A percentile compares a stretch with the other conserved stretches of the same genome.
Conservation (phyloP, 2,329 filamentous ascomycete genomes). For the Penicillium sp. region DNA sequence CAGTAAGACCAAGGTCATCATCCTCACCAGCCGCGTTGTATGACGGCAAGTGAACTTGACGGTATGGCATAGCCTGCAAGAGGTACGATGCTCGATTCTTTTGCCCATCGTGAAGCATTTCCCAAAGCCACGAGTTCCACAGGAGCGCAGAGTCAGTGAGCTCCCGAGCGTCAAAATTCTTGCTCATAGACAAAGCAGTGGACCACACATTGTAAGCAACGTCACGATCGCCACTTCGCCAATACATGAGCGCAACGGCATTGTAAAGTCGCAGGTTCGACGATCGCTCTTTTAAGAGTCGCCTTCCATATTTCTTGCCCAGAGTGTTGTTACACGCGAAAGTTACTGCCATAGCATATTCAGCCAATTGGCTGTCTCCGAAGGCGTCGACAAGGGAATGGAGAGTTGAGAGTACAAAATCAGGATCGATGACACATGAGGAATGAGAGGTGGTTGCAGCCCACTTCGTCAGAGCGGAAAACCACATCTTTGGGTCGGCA, state of each 20-base stretch:
- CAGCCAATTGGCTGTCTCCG: constrained; percentile 55
- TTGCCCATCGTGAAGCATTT: constrained; percentile 53
- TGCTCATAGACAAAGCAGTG: constrained; percentile 62
- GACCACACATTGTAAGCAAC: constrained; percentile 63
- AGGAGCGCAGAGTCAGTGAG: constrained; percentile 46
- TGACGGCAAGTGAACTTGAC: constrained; percentile 30
- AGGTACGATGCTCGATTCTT: constrained; percentile 34
- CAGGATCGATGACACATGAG: constrained; percentile 37
- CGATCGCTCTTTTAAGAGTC: constrained; percentile 65
- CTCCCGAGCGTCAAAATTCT: constrained; percentile 35
- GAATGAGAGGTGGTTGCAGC: constrained; percentile 19
- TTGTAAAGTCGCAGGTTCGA: constrained; percentile 70
- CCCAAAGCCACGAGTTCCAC: constrained; percentile 65
- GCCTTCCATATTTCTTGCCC: constrained; percentile 69
- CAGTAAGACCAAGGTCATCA: constrained; percentile 16
- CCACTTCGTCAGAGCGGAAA: constrained; percentile 37
- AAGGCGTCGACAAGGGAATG: constrained; percentile 52
- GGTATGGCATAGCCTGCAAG: constrained; percentile 40
- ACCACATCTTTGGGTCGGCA: constrained; percentile 47
- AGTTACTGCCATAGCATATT: constrained; percentile 69
- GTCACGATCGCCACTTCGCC: constrained; percentile 53
- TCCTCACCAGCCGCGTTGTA: constrained; percentile 13
- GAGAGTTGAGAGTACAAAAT: constrained; percentile 54
- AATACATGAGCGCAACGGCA: constrained; percentile 72
- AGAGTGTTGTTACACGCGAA: constrained; percentile 52